Conservation (phyloP, 352 stramenopile species). For the Pythium aphanidermatum region DNA sequence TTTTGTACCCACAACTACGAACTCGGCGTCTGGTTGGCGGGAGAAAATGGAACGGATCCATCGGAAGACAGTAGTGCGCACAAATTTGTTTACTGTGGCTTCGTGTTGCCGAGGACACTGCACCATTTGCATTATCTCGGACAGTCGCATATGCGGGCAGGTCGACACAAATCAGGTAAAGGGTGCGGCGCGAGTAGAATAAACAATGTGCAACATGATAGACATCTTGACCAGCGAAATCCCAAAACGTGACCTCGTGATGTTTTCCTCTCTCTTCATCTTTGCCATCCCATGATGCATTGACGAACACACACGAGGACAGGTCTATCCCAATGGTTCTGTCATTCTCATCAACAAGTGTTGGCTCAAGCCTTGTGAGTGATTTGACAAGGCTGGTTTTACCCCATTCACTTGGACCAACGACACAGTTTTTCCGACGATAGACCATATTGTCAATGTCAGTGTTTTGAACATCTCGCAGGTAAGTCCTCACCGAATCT, state of each 20-base stretch:
- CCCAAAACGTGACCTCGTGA: constrained; percentile 1
- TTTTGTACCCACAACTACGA: constrained; percentile 19
- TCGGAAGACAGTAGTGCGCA: constrained; percentile 11
- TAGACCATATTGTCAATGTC: background rate
- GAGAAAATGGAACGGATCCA: constrained; percentile 17
- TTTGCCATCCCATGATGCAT: background rate
- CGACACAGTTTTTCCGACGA: constrained; percentile 8
- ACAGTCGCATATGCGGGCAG: constrained; percentile 1
- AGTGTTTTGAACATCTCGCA: constrained; percentile 1
- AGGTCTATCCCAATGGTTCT: constrained; percentile 2
- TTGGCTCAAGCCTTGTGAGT: background rate
- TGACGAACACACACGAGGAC: background rate
- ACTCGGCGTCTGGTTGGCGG: constrained; percentile 12
- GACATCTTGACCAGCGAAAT: too few relatives aligned
- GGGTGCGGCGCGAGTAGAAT: constrained; percentile 4
- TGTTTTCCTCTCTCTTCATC: background rate
- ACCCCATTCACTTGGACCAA: too few relatives aligned
- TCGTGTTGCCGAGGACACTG: background rate
- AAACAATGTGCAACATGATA: too few relatives aligned
- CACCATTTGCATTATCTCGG: background rate
- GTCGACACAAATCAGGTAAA: constrained; percentile 6
- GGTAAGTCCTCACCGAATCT: constrained; percentile 6
- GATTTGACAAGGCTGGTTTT: constrained; percentile 8
- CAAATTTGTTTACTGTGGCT: background rate
- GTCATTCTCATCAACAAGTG: background rate